phyloP scores from a whole-genome alignment of 2,329 filamentous ascomycete genomes.

The Aureobasidium sp. region DNA sequence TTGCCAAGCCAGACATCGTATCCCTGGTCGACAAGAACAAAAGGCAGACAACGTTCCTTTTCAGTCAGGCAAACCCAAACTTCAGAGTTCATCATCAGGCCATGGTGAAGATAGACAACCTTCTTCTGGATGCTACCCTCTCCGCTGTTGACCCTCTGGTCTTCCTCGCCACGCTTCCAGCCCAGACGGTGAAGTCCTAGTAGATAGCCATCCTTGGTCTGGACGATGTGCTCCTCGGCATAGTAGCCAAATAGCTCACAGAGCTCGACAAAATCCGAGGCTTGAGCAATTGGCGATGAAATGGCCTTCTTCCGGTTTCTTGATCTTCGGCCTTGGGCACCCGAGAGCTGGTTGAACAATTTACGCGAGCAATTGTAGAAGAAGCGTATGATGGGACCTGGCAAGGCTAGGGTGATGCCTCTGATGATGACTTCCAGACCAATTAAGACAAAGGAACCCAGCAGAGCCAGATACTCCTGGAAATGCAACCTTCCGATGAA shows the following conservation, averaged over 20 bases:
- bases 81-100: conserved; percentile 96
- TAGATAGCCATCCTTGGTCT: conserved; percentile 88
- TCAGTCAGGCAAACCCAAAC: conserved; percentile 95
- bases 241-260: conserved; percentile 86
- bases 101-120: conserved; percentile 91
- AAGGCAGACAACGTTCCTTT: conserved; percentile 75
- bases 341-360: conserved; percentile 70
- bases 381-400: conserved; percentile 69
- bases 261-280: conserved; percentile 88
- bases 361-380: conserved; percentile 75
- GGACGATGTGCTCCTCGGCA: conserved; percentile 91
- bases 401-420: conserved; percentile 78
- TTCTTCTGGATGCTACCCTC: conserved; percentile 63
- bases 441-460: conserved; percentile 76
- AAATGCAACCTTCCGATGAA: conserved; percentile 51
- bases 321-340: conserved; percentile 58
- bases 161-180: conserved; percentile 73
- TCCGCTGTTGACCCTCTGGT: conserved; percentile 66
- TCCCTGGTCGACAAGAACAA: conserved; percentile 77
- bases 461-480: conserved; percentile 77
- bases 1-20: conserved; percentile 99
- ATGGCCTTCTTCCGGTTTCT: conserved; percentile 54
- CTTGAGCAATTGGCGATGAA: conserved; percentile 60
- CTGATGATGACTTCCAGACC: conserved; percentile 74
- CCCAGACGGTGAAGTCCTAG: conserved; percentile 82